phyloP scores from a whole-genome alignment of 129 eudicot genomes.

The Centaurea solstitialis region DNA sequence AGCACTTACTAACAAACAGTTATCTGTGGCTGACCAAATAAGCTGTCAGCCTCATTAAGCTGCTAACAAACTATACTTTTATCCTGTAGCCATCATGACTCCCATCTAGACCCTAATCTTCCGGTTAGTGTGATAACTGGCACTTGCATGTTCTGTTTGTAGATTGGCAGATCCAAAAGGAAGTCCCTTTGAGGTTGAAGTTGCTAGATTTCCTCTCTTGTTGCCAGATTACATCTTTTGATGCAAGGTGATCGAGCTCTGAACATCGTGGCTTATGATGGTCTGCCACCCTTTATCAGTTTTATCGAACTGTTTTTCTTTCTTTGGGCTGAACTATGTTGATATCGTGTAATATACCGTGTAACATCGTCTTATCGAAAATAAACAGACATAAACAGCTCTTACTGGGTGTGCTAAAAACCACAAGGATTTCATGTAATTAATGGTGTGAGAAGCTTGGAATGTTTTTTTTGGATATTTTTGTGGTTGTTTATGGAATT shows the following conservation, averaged over 20 bases:
- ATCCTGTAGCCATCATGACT: not conserved
- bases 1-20: too few species aligned
- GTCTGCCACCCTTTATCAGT: not conserved
- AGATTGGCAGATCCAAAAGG: conserved; percentile 72
- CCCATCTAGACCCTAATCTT: not conserved
- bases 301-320: not conserved
- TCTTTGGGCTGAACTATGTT: not conserved
- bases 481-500: not conserved
- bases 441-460: conserved; percentile 14
- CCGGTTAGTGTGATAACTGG: not conserved
- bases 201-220: conserved; percentile 60
- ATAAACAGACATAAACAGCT: not conserved
- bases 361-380: not conserved
- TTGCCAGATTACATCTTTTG: conserved; percentile 86
- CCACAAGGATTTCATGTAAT: not conserved
- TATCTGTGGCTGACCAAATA: too few species aligned
- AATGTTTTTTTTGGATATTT: not conserved
- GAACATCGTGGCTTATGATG: not conserved
- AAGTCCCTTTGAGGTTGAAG: conserved; percentile 65
- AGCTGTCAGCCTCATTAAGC: too few species aligned
- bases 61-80: too few species aligned
- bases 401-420: conserved; percentile 8
- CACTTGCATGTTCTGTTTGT: conserved; percentile 13
- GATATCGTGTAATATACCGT: not conserved
- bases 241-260: conserved; percentile 4